phyloP scores from a whole-genome alignment of 1,139 yeast species.

The Meyerozyma guilliermondii region DNA sequence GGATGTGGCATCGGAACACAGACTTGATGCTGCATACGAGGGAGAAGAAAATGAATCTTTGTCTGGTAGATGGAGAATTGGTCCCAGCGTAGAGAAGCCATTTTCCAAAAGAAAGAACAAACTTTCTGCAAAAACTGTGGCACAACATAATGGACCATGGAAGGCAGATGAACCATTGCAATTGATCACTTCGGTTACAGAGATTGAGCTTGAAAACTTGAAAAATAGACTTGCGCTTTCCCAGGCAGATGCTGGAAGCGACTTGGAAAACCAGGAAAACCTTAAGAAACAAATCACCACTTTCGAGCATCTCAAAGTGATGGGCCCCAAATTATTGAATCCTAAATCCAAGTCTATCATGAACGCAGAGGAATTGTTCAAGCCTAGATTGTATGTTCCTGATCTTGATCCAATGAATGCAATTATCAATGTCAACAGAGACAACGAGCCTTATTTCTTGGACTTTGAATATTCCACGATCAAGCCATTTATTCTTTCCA shows the following conservation, averaged over 20 bases:
- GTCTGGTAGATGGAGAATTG: conserved; percentile 77
- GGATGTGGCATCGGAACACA: conserved; percentile 46
- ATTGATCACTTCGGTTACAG: conserved; percentile 58
- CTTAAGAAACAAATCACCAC: conserved; percentile 50
- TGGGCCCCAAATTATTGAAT: conserved; percentile 55
- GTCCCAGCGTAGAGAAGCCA: conserved; percentile 79
- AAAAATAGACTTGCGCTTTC: conserved; percentile 49
- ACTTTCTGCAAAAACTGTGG: conserved; percentile 40
- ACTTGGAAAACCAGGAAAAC: conserved; percentile 34
- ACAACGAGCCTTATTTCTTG: conserved; percentile 45
- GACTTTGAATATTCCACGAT: conserved; percentile 80
- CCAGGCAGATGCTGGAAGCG: conserved; percentile 48
- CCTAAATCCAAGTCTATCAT: conserved; percentile 45
- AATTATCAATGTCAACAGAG: conserved; percentile 38
- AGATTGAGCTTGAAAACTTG: conserved; percentile 61
- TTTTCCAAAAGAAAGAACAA: conserved; percentile 65
- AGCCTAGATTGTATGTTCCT: conserved; percentile 72
- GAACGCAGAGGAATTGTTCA: conserved; percentile 58
- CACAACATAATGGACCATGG: conserved; percentile 73
- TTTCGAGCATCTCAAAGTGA: conserved; percentile 51
- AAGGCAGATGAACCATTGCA: conserved; percentile 49
- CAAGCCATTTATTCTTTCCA: conserved; percentile 75
- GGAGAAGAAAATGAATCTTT: conserved; percentile 55
- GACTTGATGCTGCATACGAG: conserved; percentile 51
- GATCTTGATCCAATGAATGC: conserved; percentile 92